Base-by-base conservation (phyloP, 306 rosid species). In the Carpinus fangiana region DNA sequence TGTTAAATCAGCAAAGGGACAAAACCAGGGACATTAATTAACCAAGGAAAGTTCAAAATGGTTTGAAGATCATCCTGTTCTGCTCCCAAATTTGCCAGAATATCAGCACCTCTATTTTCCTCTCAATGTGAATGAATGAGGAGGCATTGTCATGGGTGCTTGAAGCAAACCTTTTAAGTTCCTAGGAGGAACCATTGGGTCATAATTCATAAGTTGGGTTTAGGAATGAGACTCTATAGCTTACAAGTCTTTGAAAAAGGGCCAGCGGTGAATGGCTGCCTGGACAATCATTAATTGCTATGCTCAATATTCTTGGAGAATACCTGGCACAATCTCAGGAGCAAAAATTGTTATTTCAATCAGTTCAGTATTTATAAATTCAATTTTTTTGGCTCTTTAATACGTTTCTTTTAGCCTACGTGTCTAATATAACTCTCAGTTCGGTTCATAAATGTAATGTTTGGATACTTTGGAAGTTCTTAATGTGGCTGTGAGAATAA, bases 401-500 rank as follows among this genome's bases (percentile, higher is more conserved):
- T 7, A 17, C 1, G 18, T 3, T 17, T 66, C 5, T 12, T 4
- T 61, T 20, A 7, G 12, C 31, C 34, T 3, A 57, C 20, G 7
- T 65, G 21, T 18, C 23, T 38, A 18, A 18, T 67, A 67, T 41
- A 43, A 38, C 51, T 67, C 26, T 18, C 13, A 7, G 8, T 67
- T 38, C 3, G 26, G 51, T 23, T 67, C 51, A 17, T 12, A 41
- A 67, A 67, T n/a, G 50, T 38, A 10, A 9, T 18, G 69, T 62
- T 28, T 13, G 41, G 45, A 28, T 62, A 13, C 7, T 31, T 12
- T 62, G 34, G 61, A 77, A 70, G 50, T 77, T 56, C 46, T 50
- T 45, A 46, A 12, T 36, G 54, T 78, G 43, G 64, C 48, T 62
- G 43, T 52, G 41, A 59, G 52, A 77, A 62, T 48, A 54, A 20